Evolutionary conservation across 1,284 basidiomycete genomes (phyloP).

Genomic region (Pseudozyma sp.): DNA sequence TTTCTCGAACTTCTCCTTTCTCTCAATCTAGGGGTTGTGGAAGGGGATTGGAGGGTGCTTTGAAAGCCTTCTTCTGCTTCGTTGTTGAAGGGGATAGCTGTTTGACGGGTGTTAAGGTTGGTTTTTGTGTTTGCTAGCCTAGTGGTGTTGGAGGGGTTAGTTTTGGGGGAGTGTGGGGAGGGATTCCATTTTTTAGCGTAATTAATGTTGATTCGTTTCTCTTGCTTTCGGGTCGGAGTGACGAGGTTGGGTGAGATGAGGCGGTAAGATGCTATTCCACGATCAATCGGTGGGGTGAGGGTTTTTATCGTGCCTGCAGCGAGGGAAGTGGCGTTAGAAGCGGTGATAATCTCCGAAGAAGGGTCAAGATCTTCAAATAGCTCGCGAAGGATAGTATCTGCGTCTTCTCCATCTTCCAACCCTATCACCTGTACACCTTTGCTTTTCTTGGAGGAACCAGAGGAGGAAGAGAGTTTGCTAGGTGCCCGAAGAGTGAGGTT

Average conservation of each 20-base stretch:
- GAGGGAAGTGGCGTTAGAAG: neutral
- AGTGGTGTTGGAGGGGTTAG: neutral
- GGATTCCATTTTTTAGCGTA: conserved; percentile 35
- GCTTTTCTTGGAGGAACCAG: neutral
- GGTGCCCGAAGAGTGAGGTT: conserved; percentile 21
- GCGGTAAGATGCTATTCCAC: conserved; percentile 11
- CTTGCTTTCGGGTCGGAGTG: conserved; percentile 40
- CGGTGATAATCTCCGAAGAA: neutral
- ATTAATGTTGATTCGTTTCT: conserved; percentile 30
- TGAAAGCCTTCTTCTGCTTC: conserved; percentile 12
- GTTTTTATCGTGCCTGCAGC: neutral
- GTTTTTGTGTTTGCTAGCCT: conserved; percentile 9
- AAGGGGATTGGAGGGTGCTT: conserved; percentile 16
- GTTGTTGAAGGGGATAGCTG: neutral
- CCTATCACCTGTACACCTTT: conserved; percentile 9
- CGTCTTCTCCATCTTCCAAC: conserved; percentile 15
- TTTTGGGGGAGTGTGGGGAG: neutral
- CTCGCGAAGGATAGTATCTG: conserved; percentile 31
- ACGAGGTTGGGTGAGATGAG: conserved; percentile 47
- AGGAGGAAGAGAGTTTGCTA: conserved; percentile 10
- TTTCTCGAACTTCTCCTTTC: conserved; percentile 23
- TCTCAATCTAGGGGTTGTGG: neutral
- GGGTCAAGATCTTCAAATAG: conserved; percentile 22
- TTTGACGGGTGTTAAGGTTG: conserved; percentile 15
- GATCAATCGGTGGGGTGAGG: neutral